Evolutionary conservation across 2,329 filamentous ascomycete species (phyloP).

Genomic region (Aspergillus candidus): DNA sequence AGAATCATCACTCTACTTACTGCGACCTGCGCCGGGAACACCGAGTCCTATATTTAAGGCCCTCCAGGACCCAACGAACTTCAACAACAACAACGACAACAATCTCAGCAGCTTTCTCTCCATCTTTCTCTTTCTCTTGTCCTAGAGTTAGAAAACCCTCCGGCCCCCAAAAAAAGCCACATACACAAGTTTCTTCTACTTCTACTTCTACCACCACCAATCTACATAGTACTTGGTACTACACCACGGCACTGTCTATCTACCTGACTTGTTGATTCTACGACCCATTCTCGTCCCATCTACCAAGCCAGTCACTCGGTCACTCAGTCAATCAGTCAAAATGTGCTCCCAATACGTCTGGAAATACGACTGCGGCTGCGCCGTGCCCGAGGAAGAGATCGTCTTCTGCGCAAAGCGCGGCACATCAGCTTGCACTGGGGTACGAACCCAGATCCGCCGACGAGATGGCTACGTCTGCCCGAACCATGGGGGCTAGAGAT

Average conservation of each 20-base stretch:
- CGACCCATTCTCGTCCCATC: neutral
- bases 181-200: neutral
- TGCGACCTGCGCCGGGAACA: conserved; percentile 9
- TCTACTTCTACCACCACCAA: neutral
- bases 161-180: neutral
- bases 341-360: conserved; percentile 36
- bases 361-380: conserved; percentile 35
- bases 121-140: neutral
- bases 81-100: conserved; percentile 5
- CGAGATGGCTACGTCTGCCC: conserved; percentile 31
- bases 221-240: neutral
- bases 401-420: conserved; percentile 31
- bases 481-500: conserved; percentile 21
- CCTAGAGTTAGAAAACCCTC: neutral
- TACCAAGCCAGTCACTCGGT: neutral
- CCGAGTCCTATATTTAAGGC: conserved; percentile 15
- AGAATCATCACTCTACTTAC: neutral
- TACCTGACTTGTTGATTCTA: neutral
- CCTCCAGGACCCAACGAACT: conserved; percentile 13
- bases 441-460: conserved; percentile 28
- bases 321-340: conserved; percentile 3
- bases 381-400: conserved; percentile 27
- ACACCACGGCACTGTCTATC: neutral
- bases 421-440: conserved; percentile 23
- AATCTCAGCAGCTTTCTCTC: conserved; percentile 8